Evolutionary conservation across 129 eudicot species (phyloP), one percentile per base, ranked within the genome.

Genomic region (Artemisia annua): DNA sequence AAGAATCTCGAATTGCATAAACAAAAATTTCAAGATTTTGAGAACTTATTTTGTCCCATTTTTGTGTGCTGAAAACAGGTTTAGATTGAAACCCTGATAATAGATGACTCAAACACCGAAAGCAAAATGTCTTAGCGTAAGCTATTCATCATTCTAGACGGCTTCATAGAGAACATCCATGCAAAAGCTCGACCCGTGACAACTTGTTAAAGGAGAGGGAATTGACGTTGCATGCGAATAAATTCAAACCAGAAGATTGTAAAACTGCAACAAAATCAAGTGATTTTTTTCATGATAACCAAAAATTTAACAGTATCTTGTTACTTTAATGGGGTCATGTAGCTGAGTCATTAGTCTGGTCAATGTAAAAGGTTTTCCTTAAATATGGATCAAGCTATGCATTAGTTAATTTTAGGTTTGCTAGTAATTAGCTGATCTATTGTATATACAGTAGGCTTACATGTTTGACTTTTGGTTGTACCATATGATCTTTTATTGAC

Each of bases 1-100:
- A 52, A 52, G 7, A 52, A 52, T 4, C 17, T 12, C 3, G 7
- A 52, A 52, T 20, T 16, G 5, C 7, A 14, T 3, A 13, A 52
- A 52, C 9, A 6, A 39, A 54, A 51, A 7, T 69, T 69, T 69
- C 62, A 69, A 69, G 73, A 26, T 68, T 68, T 68, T 8, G 16
- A 51, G 46, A 69, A 52, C 75, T 70, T 19, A 20, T 9, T 70
- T 55, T 44, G 30, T 70, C 53, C 14, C 28, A 15, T 70, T 35
- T 70, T 19, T 48, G 9, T 48, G 19, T 52, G 13, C 44, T 52
- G 50, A 15, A 20, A 69, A n/a, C 73, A 69, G 73, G 62, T 14
- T 17, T 43, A 66, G 55, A 11, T 48, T 67, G 58, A 49, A 67
- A 67, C 39, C 46, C 44, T 39, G 44, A 55, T 59, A 58, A 16